Evolutionary conservation across 2,329 filamentous ascomycete species (phyloP).

Genomic region (Neonectria hederae): DNA sequence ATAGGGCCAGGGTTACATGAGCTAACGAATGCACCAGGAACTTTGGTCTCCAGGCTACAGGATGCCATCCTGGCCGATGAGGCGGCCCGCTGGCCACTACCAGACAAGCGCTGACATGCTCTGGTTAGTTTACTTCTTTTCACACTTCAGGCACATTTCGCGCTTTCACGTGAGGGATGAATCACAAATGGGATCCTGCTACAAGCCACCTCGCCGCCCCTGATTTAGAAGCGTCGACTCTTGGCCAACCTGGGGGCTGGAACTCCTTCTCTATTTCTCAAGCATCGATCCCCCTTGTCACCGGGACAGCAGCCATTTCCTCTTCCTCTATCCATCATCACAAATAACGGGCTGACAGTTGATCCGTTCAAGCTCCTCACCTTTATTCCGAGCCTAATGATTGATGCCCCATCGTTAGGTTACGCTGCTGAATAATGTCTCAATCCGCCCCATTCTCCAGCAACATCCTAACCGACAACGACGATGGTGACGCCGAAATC

Average conservation of each 20-base stretch:
- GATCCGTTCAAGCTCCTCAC: background rate
- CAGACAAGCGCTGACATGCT: background rate
- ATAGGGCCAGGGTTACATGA: background rate
- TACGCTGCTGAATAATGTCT: conserved; percentile 3
- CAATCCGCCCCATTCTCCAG: conserved; percentile 6
- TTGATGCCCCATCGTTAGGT: background rate
- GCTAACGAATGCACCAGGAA: background rate
- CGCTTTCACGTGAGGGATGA: background rate
- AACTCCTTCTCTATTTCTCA: background rate
- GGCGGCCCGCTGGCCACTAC: background rate
- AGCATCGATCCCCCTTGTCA: background rate
- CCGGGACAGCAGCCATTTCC: background rate
- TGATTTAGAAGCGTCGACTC: background rate
- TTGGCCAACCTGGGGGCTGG: background rate
- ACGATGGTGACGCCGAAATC: background rate
- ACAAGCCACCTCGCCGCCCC: background rate
- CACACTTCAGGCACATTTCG: too few species aligned
- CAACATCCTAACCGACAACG: conserved; percentile 1
- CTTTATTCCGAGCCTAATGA: background rate
- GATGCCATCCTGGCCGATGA: background rate
- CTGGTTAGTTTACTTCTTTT: too few species aligned
- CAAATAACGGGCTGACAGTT: background rate
- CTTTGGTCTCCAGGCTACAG: background rate
- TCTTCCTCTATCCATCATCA: background rate
- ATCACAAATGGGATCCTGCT: background rate